phyloP scores from a whole-genome alignment of 2,329 filamentous ascomycete genomes.

The Diaporthe sp. region DNA sequence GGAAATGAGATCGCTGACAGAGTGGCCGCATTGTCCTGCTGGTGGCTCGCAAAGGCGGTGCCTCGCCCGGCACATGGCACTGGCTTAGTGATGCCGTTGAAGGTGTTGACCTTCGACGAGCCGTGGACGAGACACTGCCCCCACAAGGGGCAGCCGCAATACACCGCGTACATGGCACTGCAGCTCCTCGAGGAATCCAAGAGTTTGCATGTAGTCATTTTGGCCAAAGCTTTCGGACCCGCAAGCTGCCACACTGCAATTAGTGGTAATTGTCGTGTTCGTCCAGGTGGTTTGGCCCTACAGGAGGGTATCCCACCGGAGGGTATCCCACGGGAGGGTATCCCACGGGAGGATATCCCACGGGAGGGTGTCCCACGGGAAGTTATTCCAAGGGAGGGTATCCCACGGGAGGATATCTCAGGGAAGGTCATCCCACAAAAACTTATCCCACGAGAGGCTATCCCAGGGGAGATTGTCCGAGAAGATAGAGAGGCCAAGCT shows the following conservation, averaged over 20 bases:
- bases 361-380: too few relatives aligned
- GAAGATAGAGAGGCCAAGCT: neutral
- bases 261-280: too few relatives aligned
- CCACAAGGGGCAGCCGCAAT: neutral
- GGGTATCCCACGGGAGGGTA: too few relatives aligned
- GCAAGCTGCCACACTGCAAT: neutral
- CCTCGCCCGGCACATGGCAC: neutral
- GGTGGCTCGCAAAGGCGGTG: neutral
- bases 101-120: slow-evolving; percentile 1
- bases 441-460: too few relatives aligned
- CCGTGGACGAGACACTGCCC: neutral
- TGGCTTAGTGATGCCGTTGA: neutral
- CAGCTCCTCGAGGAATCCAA: neutral
- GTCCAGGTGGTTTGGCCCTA: neutral
- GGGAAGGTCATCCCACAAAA: too few relatives aligned
- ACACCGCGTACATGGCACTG: neutral
- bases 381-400: too few relatives aligned
- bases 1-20: slow-evolving; percentile 27
- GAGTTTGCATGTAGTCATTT: neutral
- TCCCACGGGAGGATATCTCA: too few relatives aligned
- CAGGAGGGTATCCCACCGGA: too few relatives aligned
- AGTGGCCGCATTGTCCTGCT: neutral
- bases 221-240: neutral
- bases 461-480: too few relatives aligned
- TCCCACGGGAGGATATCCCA: too few relatives aligned